Evolutionary conservation across 78 protist species (phyloP), one percentile per base, ranked within the genome.

Genomic region (Diacronema lutheri): DNA sequence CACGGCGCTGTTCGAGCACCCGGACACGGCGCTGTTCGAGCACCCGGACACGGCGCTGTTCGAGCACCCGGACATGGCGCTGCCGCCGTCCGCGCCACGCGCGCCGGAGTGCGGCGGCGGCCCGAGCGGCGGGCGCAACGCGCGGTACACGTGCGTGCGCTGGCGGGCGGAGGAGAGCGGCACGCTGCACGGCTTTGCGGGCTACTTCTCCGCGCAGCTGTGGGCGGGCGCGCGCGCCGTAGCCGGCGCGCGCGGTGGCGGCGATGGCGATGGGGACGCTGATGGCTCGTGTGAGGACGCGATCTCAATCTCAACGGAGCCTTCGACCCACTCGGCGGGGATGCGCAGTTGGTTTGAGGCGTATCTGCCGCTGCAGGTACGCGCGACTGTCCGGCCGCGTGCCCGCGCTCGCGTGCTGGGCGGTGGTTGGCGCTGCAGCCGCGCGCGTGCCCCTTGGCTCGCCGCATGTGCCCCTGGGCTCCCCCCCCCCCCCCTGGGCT

Each of bases 281-380:
- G n/a, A n/a, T n/a, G n/a, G n/a, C n/a, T n/a, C n/a, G n/a, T n/a
- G n/a, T n/a, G n/a, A n/a, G n/a, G n/a, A 72, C 25, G 35, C 79
- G 79, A 16, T 55, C 23, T 37, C 37, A 31, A n/a, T 86, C 56
- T 79, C 86, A 31, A 97, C 89, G 46, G 69, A 93, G 64, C 99
- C 99, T 5, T 26, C 4, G 21, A 94, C 96, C 35, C 84, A 83
- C 80, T 88, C 97, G 7, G 82, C 88, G 13, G 98, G 93, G 79
- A 96, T 97, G 99, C 92, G 89, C 91, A 85, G 93, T 83, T 97
- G 99, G 99, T 97, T 97, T 83, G 99, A 99, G 16, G 88, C 96
- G 44, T 95, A 58, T 89, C 90, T 97, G 65, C 99, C 99, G 21
- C 57, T 98, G 69, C 81, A n/a, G n/a, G n/a, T n/a, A n/a, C n/a